These are phyloP conservation scores for Suillus hirtellus DNA, from an alignment of 768 basidiomycete species.

Conservation along the genomic window DNA sequence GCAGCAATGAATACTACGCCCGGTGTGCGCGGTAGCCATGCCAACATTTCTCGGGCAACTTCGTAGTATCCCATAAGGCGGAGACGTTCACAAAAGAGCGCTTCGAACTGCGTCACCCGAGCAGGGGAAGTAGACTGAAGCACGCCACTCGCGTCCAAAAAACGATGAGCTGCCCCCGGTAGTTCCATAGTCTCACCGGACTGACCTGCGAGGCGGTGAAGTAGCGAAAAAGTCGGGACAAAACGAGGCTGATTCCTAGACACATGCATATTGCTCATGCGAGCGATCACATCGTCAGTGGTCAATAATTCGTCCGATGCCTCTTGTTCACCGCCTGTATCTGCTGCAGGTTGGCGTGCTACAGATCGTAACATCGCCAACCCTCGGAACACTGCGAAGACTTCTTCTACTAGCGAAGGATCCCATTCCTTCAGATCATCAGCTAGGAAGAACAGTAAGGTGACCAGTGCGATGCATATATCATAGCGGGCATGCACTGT, in stretches of 20 bases:
- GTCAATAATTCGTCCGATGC: slow-evolving; percentile 35
- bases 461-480: slow-evolving; percentile 63
- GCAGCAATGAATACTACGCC: slow-evolving; percentile 74
- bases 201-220: slow-evolving; percentile 62
- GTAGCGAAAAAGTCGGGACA: slow-evolving; percentile 58
- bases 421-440: slow-evolving; percentile 66
- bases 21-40: slow-evolving; percentile 79
- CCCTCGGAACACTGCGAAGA: slow-evolving; percentile 80
- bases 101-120: slow-evolving; percentile 66
- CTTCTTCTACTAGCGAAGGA: slow-evolving; percentile 63
- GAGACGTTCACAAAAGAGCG: slow-evolving; percentile 70
- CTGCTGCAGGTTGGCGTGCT: slow-evolving; percentile 56
- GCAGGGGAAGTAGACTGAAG: slow-evolving; percentile 70
- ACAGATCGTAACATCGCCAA: slow-evolving; percentile 69
- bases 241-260: slow-evolving; percentile 48
- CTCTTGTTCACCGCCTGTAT: slow-evolving; percentile 31
- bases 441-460: slow-evolving; percentile 69
- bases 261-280: slow-evolving; percentile 75
- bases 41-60: slow-evolving; percentile 62
- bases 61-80: slow-evolving; percentile 62
- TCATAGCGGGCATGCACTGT: slow-evolving; percentile 77
- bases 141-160: slow-evolving; percentile 65
- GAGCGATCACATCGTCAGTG: slow-evolving; percentile 64
- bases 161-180: slow-evolving; percentile 65
- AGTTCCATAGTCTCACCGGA: slow-evolving; percentile 49